Percentiles rank a stretch among this genome's conserved stretches.
Evolutionary conservation across 1,284 basidiomycete species (phyloP).

Genomic region (Austroboletus sp.): DNA sequence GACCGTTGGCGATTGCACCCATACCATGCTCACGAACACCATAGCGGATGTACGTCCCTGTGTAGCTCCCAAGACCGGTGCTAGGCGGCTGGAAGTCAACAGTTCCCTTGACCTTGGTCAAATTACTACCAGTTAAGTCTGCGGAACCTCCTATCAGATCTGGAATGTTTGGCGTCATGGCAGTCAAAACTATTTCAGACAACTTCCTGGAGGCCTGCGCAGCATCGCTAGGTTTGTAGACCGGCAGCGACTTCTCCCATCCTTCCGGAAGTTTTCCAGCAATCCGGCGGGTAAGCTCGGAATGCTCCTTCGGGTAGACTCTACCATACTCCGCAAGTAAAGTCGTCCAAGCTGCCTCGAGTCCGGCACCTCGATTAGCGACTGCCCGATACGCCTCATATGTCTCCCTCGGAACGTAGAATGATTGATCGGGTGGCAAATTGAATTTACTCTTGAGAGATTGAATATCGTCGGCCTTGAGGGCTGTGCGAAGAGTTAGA

Average conservation of each 20-base stretch:
- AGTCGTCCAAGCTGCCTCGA: conserved; percentile 72
- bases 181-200: conserved; percentile 83
- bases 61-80: conserved; percentile 77
- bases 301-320: conserved; percentile 78
- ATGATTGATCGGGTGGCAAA: conserved; percentile 74
- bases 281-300: conserved; percentile 82
- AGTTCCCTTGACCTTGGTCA: conserved; percentile 77
- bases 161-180: conserved; percentile 69
- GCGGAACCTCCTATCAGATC: conserved; percentile 88
- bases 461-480: conserved; percentile 88
- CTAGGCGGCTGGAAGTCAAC: conserved; percentile 90
- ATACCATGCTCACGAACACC: conserved; percentile 97
- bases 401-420: conserved; percentile 73
- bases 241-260: conserved; percentile 84
- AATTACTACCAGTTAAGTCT: conserved; percentile 87
- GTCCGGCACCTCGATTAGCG: conserved; percentile 66
- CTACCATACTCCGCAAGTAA: conserved; percentile 66
- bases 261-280: conserved; percentile 74
- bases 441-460: conserved; percentile 81
- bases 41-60: conserved; percentile 88
- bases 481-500: conserved; percentile 43
- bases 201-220: conserved; percentile 90
- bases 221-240: conserved; percentile 74
- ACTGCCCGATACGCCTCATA: conserved; percentile 64
- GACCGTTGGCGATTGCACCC: conserved; percentile 91